These are phyloP conservation scores for Claviceps arundinis DNA, from an alignment of 2,329 filamentous ascomycete species.

Conservation along the genomic window DNA sequence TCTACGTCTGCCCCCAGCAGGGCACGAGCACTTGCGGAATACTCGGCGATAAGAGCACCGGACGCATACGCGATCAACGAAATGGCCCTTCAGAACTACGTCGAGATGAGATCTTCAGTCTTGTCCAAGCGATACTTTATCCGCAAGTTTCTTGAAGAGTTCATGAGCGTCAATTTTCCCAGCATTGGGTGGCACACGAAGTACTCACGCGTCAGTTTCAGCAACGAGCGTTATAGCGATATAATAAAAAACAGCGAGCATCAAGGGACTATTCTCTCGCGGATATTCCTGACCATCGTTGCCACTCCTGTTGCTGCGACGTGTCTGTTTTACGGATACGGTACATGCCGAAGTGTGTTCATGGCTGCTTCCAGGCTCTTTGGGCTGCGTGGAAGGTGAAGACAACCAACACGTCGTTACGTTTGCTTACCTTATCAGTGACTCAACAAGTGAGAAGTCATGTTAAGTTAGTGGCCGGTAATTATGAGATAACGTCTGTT, in stretches of 20 bases:
- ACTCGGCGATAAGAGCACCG: slow-evolving; percentile 57
- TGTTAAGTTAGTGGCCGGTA: too few species aligned
- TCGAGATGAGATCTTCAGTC: slow-evolving; percentile 85
- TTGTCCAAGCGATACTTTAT: slow-evolving; percentile 63
- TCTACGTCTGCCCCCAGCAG: slow-evolving; percentile 41
- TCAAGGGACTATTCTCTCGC: slow-evolving; percentile 50
- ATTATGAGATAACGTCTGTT: too few species aligned
- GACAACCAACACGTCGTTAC: background rate
- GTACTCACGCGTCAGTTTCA: slow-evolving; percentile 85
- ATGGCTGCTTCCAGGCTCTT: background rate
- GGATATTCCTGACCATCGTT: slow-evolving; percentile 25
- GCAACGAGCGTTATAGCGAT: slow-evolving; percentile 80
- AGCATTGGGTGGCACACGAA: slow-evolving; percentile 79
- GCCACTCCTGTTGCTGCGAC: slow-evolving; percentile 18
- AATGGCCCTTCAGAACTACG: slow-evolving; percentile 79
- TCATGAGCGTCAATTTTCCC: slow-evolving; percentile 62
- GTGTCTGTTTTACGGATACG: slow-evolving; percentile 14
- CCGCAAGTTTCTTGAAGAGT: slow-evolving; percentile 79
- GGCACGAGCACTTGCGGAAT: slow-evolving; percentile 55
- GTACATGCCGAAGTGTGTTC: slow-evolving; percentile 12
- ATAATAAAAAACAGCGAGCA: slow-evolving; percentile 56
- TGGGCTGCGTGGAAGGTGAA: background rate
- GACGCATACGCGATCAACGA: slow-evolving; percentile 89
- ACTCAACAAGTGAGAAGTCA: too few species aligned
- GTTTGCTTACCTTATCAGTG: too few species aligned